These are phyloP conservation scores for Trichomonascus vanleenenianus DNA, from an alignment of 805 yeast species.

Conservation along the genomic window DNA sequence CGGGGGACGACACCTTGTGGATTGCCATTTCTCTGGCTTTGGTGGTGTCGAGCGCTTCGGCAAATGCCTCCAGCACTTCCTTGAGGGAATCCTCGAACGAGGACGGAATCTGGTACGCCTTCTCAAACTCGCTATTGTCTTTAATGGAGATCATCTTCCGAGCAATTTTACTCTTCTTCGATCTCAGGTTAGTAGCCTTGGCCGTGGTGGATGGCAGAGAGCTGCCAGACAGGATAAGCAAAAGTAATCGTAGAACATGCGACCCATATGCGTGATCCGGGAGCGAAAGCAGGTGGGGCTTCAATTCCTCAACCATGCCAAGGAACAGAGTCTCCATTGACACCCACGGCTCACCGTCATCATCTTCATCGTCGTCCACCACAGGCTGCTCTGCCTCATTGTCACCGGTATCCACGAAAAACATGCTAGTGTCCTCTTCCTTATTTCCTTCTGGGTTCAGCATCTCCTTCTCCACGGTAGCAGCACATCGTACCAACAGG, in stretches of 20 bases:
- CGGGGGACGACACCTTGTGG: conserved; percentile 81
- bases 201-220: conserved; percentile 65
- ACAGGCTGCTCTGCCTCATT: conserved; percentile 21
- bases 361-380: conserved; percentile 29
- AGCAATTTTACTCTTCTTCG: conserved; percentile 75
- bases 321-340: conserved; percentile 62
- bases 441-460: conserved; percentile 27
- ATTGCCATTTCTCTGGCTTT: conserved; percentile 67
- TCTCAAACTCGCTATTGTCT: conserved; percentile 64
- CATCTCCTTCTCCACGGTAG: conserved; percentile 66
- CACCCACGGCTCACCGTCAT: too few relatives aligned
- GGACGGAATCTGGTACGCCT: conserved; percentile 60
- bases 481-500: conserved; percentile 64
- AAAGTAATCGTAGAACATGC: conserved; percentile 68
- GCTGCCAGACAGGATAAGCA: conserved; percentile 69
- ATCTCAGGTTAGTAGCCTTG: conserved; percentile 61
- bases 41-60: conserved; percentile 33
- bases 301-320: conserved; percentile 58
- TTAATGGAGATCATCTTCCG: conserved; percentile 87
- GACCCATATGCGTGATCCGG: conserved; percentile 76
- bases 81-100: conserved; percentile 54
- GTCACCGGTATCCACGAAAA: conserved; percentile 5
- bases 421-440: neutral
- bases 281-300: conserved; percentile 52
- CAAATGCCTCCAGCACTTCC: conserved; percentile 32